A percentile compares a stretch with the other conserved stretches of the same genome.
These are phyloP conservation scores for Yarrowia sp. DNA, from an alignment of 805 yeast species.

Conservation along the genomic window DNA sequence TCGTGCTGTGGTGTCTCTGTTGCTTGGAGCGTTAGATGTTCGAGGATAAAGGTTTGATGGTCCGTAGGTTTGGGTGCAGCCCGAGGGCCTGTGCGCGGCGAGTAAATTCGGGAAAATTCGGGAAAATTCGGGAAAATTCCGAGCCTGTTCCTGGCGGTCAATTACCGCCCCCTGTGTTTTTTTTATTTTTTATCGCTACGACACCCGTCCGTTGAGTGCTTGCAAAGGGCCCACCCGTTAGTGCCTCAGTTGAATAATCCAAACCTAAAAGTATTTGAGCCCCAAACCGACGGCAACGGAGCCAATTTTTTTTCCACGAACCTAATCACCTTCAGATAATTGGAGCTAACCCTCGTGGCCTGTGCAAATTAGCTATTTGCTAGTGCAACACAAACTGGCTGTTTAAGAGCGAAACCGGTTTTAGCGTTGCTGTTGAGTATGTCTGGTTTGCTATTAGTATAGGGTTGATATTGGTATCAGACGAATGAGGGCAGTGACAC, in stretches of 20 bases:
- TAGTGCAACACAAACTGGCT: background rate
- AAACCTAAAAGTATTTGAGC: background rate
- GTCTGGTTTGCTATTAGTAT: background rate
- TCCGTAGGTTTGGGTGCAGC: background rate
- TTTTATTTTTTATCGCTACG: too few relatives aligned
- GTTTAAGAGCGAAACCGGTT: background rate
- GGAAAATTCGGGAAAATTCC: too few relatives aligned
- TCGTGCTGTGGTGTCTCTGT: background rate
- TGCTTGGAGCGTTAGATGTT: background rate
- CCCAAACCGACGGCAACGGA: background rate
- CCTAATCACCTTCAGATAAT: background rate
- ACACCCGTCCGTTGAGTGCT: too few relatives aligned
- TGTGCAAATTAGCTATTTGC: background rate
- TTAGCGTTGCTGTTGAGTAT: background rate
- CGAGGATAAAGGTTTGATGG: background rate
- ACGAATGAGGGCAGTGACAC: background rate
- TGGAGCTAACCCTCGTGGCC: background rate
- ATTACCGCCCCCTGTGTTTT: too few relatives aligned
- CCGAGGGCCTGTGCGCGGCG: too few relatives aligned
- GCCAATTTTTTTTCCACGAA: background rate
- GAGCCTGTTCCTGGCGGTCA: too few relatives aligned
- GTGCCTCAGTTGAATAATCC: background rate
- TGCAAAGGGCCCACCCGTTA: too few relatives aligned
- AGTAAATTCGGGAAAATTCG: background rate
- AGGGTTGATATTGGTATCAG: background rate